Conservation (phyloP, 2,329 filamentous ascomycete genomes). For the Aureobasidium vineae region DNA sequence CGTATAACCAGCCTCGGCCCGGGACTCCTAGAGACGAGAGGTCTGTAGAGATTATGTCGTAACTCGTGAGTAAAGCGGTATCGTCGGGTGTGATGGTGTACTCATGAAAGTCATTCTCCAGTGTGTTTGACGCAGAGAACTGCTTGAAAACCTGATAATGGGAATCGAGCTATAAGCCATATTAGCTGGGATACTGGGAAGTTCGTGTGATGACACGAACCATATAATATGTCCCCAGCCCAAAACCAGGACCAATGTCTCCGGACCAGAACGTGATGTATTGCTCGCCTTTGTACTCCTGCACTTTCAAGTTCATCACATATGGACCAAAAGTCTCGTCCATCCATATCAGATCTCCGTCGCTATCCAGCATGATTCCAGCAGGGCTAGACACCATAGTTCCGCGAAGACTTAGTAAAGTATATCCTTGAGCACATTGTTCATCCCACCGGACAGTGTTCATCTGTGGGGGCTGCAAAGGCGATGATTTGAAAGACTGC, state of each 20-base stretch:
- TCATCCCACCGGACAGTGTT: slow-evolving; percentile 34
- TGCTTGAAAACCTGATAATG: slow-evolving; percentile 37
- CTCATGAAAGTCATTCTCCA: slow-evolving; percentile 45
- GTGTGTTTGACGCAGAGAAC: slow-evolving; percentile 37
- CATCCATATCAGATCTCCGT: slow-evolving; percentile 39
- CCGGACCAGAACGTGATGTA: slow-evolving; percentile 44
- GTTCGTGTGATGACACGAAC: slow-evolving; percentile 29
- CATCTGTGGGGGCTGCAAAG: background rate
- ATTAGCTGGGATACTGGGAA: background rate
- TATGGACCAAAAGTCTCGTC: slow-evolving; percentile 34
- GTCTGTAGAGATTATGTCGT: slow-evolving; percentile 38
- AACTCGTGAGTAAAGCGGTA: slow-evolving; percentile 48
- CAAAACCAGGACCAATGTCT: slow-evolving; percentile 33
- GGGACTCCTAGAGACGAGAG: slow-evolving; percentile 31
- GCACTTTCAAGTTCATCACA: slow-evolving; percentile 38
- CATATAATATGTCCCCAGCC: slow-evolving; percentile 27
- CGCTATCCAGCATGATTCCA: slow-evolving; percentile 35
- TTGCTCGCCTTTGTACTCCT: slow-evolving; percentile 39
- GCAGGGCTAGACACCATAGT: slow-evolving; percentile 35
- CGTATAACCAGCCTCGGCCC: slow-evolving; percentile 43
- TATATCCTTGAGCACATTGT: slow-evolving; percentile 34
- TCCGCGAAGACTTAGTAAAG: slow-evolving; percentile 37
- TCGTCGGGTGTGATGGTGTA: slow-evolving; percentile 44
- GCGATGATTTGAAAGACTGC: background rate
- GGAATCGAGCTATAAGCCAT: slow-evolving; percentile 28